Conservation (phyloP, 2,329 filamentous ascomycete species). For the Neofusicoccum sp. region DNA sequence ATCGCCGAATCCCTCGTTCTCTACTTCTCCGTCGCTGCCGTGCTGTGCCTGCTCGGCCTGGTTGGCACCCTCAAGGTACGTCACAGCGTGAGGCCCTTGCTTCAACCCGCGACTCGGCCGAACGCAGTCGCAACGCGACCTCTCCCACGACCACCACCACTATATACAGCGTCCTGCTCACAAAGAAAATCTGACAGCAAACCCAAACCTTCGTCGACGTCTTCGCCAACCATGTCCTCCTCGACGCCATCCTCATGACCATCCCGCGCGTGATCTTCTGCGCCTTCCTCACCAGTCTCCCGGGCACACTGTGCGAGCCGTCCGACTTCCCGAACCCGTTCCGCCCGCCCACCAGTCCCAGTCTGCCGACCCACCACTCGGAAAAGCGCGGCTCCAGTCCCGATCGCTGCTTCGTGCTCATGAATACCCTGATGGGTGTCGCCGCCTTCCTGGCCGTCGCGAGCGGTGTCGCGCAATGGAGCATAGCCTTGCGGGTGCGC, state of each 20-base stretch:
- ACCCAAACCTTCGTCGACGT: conserved; percentile 21
- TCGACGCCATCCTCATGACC: conserved; percentile 26
- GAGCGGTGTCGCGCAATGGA: conserved; percentile 36
- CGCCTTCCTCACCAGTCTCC: conserved; percentile 20
- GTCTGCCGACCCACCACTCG: conserved; percentile 16
- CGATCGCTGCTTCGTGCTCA: conserved; percentile 28
- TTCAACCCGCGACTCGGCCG: conserved; percentile 1
- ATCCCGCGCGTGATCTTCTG: conserved; percentile 24
- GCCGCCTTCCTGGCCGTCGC: conserved; percentile 26
- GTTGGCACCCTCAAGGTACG: conserved; percentile 46
- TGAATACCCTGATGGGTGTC: conserved; percentile 26
- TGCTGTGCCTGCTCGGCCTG: conserved; percentile 42
- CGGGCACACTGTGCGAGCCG: conserved; percentile 19
- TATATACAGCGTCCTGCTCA: neutral
- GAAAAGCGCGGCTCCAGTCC: conserved; percentile 27
- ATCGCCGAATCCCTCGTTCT: conserved; percentile 33
- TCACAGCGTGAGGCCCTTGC: conserved; percentile 8
- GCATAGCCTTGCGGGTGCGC: conserved; percentile 30
- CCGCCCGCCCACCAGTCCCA: conserved; percentile 3
- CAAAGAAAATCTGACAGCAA: conserved; percentile 13
- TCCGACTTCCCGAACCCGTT: conserved; percentile 16
- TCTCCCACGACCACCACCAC: neutral
- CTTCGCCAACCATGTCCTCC: conserved; percentile 27
- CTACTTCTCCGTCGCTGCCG: conserved; percentile 42
- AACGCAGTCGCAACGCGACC: neutral